Conservation (phyloP, 179 eudicot species). For the Amaranthus tricolor region DNA sequence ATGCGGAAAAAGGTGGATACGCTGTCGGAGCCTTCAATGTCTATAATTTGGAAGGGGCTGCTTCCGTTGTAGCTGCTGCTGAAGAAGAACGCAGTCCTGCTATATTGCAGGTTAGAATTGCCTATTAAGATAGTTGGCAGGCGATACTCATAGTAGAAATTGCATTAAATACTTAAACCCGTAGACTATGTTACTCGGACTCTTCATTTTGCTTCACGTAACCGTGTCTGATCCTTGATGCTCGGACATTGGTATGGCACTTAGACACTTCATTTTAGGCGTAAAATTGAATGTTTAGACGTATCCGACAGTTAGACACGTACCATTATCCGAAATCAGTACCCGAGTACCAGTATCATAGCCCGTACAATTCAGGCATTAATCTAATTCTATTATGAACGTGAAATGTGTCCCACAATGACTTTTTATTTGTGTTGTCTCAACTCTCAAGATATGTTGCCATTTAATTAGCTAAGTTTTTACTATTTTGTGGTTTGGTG, state of each 20-base stretch:
- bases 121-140: neutral
- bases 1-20: conserved; percentile 88
- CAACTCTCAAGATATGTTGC: neutral
- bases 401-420: neutral
- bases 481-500: neutral
- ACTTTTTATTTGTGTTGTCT: neutral
- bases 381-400: neutral
- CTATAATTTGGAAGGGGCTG: conserved; percentile 92
- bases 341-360: too few relatives aligned
- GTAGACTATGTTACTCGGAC: too few relatives aligned
- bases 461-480: neutral
- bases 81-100: conserved; percentile 90
- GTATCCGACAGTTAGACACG: too few relatives aligned
- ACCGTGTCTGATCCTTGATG: too few relatives aligned
- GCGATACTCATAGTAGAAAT: neutral
- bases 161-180: neutral
- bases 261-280: too few relatives aligned
- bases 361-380: neutral
- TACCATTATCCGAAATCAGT: too few relatives aligned
- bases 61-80: conserved; percentile 95
- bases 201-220: too few relatives aligned
- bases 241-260: too few relatives aligned
- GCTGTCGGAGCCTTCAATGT: conserved; percentile 99
- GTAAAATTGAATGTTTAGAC: too few relatives aligned
- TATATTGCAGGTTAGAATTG: conserved; percentile 75